phyloP scores from a whole-genome alignment of 2,329 filamentous ascomycete species.

The Cladosporium halotolerans region DNA sequence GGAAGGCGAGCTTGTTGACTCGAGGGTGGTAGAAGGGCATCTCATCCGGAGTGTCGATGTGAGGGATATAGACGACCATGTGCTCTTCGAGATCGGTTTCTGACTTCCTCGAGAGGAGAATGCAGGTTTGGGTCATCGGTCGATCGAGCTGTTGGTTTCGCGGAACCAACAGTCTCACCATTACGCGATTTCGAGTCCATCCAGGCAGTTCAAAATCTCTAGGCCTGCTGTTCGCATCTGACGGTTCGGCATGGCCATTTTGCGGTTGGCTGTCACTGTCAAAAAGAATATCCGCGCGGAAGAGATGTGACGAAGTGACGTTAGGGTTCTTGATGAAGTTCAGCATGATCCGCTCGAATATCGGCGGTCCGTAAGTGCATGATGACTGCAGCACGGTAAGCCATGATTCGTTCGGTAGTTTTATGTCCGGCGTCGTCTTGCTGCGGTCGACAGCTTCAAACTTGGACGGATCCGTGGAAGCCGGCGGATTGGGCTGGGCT shows the following conservation, averaged over 20 bases:
- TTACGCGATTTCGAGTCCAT: slow-evolving; percentile 51
- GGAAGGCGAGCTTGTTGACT: slow-evolving; percentile 66
- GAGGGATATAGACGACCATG: slow-evolving; percentile 73
- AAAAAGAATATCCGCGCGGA: slow-evolving; percentile 68
- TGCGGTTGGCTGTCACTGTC: slow-evolving; percentile 34
- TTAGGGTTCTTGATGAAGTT: slow-evolving; percentile 76
- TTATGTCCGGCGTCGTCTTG: slow-evolving; percentile 14
- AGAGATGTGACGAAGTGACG: slow-evolving; percentile 69
- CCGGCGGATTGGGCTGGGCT: background rate
- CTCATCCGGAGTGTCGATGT: slow-evolving; percentile 53
- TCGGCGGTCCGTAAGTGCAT: background rate
- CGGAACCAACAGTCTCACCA: slow-evolving; percentile 74
- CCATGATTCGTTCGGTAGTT: slow-evolving; percentile 24
- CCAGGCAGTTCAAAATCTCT: slow-evolving; percentile 13
- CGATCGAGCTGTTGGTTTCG: slow-evolving; percentile 71
- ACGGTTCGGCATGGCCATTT: too few species aligned
- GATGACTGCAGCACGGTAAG: slow-evolving; percentile 21
- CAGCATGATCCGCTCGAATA: slow-evolving; percentile 62
- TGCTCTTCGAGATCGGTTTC: slow-evolving; percentile 34
- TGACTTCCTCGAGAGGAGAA: slow-evolving; percentile 48
- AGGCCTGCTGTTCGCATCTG: background rate
- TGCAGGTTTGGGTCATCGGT: slow-evolving; percentile 74
- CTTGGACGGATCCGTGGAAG: slow-evolving; percentile 13
- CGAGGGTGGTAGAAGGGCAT: slow-evolving; percentile 86
- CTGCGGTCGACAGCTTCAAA: slow-evolving; percentile 31